Conservation (phyloP, 2,329 filamentous ascomycete genomes). For the Botrytis paeoniae region DNA sequence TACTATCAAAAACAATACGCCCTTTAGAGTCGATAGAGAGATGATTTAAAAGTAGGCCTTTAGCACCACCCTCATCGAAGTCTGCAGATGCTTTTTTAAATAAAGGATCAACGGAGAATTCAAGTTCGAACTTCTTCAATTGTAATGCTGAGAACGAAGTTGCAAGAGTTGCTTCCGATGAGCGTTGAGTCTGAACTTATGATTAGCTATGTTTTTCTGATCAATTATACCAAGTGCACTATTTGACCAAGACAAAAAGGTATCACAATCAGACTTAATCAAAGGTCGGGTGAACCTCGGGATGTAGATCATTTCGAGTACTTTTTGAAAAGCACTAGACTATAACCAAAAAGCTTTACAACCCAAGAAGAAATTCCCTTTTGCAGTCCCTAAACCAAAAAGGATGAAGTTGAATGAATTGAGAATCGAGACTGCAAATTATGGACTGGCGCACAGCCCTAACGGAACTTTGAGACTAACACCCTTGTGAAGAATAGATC, state of each 20-base stretch:
- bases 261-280: background rate
- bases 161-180: slow-evolving; percentile 89
- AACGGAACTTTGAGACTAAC: background rate
- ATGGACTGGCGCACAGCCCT: background rate
- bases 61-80: slow-evolving; percentile 96
- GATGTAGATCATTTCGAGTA: background rate
- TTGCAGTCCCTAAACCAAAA: background rate
- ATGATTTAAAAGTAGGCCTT: slow-evolving; percentile 91
- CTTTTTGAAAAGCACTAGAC: background rate
- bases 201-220: background rate
- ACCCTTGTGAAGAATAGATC: background rate
- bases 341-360: background rate
- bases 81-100: slow-evolving; percentile 99
- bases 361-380: background rate
- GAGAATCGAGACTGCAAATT: background rate
- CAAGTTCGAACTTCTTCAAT: slow-evolving; percentile 95
- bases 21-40: slow-evolving; percentile 91
- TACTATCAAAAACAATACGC: slow-evolving; percentile 96
- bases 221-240: background rate
- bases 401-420: background rate
- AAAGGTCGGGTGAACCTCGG: background rate
- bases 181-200: slow-evolving; percentile 58
- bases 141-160: slow-evolving; percentile 84
- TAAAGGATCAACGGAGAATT: slow-evolving; percentile 94
- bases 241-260: background rate